Percentiles rank a stretch among this genome's conserved stretches.
These are phyloP conservation scores for Cutaneotrichosporon sp. DNA, from an alignment of 1,284 basidiomycete genomes.

Conservation along the genomic window DNA sequence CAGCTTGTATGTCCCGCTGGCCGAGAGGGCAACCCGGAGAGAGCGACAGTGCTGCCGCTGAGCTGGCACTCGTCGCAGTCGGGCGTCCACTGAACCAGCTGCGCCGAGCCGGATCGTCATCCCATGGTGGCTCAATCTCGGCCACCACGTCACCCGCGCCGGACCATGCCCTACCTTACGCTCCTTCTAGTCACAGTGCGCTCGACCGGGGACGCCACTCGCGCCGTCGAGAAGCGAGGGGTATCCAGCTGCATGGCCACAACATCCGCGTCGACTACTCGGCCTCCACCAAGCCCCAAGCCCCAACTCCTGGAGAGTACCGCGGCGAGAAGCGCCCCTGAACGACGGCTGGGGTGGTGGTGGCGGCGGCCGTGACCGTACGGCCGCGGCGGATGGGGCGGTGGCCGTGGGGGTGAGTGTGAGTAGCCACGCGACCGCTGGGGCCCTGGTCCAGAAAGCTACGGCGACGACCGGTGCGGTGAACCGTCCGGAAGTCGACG, in stretches of 20 bases:
- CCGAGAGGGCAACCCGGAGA: too few relatives aligned
- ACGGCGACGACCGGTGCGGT: conserved; percentile 25
- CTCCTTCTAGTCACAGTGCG: conserved; percentile 96
- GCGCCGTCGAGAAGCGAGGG: conserved; percentile 87
- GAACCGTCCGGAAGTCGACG: too few relatives aligned
- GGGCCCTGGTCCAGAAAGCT: conserved; percentile 28
- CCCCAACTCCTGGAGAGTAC: conserved; percentile 96
- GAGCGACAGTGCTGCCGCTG: too few relatives aligned
- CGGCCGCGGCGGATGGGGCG: conserved; percentile 43
- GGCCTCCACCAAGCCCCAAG: conserved; percentile 88
- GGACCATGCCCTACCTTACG: too few relatives aligned
- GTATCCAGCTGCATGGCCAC: conserved; percentile 90
- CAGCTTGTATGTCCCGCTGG: too few relatives aligned
- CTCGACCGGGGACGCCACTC: conserved; percentile 77
- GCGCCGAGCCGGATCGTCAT: too few relatives aligned
- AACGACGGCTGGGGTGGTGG: conserved; percentile 47
- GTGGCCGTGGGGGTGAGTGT: conserved; percentile 24
- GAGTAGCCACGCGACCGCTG: conserved; percentile 33
- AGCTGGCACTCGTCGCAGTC: too few relatives aligned
- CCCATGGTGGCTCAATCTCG: too few relatives aligned
- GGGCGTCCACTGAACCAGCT: too few relatives aligned
- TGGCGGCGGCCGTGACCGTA: conserved; percentile 54
- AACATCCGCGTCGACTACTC: conserved; percentile 96
- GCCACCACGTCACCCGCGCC: too few relatives aligned
- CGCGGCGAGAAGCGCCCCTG: conserved; percentile 81